Base-by-base conservation (phyloP, 192 early-diverging fungal species). In the Rhizoclosmatium globosum region DNA sequence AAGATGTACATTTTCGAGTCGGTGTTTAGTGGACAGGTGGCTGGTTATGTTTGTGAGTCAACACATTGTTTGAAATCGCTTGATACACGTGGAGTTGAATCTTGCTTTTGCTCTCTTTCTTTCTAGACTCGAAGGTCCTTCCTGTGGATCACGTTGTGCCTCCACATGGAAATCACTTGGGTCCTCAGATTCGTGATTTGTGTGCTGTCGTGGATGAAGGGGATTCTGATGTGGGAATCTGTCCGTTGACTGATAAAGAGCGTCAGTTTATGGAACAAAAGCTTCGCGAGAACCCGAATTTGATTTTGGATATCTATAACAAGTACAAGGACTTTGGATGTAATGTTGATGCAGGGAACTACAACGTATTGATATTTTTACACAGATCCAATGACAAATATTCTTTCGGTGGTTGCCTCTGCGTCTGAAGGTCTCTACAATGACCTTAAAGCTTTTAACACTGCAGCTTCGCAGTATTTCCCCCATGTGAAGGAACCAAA, bases 1-100 rank as follows among this genome's bases (percentile, higher is more conserved):
- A 76, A 76, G 47, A 65, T 83, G 68, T 83, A 83, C 48, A 39
- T 83, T 39, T 83, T 79, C 64, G 79, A 83, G 68, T 82, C 79
- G 3, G 66, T 82, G 1, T 78, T 82, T 41, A 61, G 58, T 21
- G 79, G 82, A 42, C 47, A 60, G 21, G 76, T 83, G 7, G 61
- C 72, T 13, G 79, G 79, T 39, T 79, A 79, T 47, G 41, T 56
- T 23, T 77, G 76, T 77, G 76, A 68, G 76, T 78, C 23, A 3
- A 43, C 4, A 75, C 17, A 7, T 4, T 15, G 19, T 21, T 42
- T 43, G 17, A 23, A 2, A 2, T 41, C 31, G 15, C n/a, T 39
- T 47, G 4, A n/a, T 9, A 62, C 67, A 45, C 21, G 74, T 68
- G 45, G 13, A 13, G 13, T 57, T n/a, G 15, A 57, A 17, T 57